A percentile compares a stretch with the other conserved stretches of the same genome.
phyloP scores from a whole-genome alignment of 306 rosid genomes.

The Lotus japonicus region DNA sequence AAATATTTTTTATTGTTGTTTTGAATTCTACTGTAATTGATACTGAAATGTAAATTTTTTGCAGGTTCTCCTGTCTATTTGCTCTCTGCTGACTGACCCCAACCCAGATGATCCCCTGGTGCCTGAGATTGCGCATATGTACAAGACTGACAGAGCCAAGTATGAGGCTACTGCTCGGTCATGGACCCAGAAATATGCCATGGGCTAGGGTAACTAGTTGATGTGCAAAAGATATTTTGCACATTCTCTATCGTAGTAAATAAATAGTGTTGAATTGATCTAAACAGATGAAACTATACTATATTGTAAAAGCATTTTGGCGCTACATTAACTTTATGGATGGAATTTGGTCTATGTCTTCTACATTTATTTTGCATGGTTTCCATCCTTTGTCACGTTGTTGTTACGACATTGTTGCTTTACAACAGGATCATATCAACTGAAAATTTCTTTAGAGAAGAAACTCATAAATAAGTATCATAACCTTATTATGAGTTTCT shows the following conservation, averaged over 20 bases:
- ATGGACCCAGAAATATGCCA: slow-evolving; percentile 32
- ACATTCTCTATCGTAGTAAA: neutral
- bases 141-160: slow-evolving; percentile 20
- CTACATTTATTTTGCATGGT: neutral
- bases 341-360: neutral
- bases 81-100: slow-evolving; percentile 27
- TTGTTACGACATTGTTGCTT: too few species aligned
- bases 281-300: neutral
- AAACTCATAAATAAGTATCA: too few species aligned
- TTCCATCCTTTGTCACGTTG: too few species aligned
- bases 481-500: too few species aligned
- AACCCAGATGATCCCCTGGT: slow-evolving; percentile 31
- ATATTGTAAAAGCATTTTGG: neutral
- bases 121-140: slow-evolving; percentile 27
- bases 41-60: neutral
- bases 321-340: neutral
- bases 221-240: neutral
- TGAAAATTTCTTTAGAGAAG: too few species aligned
- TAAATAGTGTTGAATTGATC: slow-evolving; percentile 14
- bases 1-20: neutral
- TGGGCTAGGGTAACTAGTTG: neutral
- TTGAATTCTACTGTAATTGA: neutral
- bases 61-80: slow-evolving; percentile 17
- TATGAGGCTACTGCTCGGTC: slow-evolving; percentile 22
- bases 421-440: too few species aligned